Evolutionary conservation across 176 grass and related monocot genomes (phyloP), one percentile per base, ranked within the genome.

Genomic region (Triticum monococcum): DNA sequence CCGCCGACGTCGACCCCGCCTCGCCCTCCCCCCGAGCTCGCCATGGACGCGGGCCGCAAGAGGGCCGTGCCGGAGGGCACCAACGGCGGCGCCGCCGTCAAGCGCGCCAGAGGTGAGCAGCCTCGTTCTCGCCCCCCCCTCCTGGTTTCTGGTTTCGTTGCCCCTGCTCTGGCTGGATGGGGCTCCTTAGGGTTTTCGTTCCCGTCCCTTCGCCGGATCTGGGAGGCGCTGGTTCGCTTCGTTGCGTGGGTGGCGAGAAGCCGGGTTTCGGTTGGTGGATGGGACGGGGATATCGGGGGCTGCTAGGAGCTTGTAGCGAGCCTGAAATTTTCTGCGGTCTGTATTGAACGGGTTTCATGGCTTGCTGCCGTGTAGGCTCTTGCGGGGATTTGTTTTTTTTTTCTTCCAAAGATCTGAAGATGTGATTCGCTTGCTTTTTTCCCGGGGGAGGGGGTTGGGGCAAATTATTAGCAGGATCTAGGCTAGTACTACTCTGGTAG

Each of bases 31-130:
- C 26, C 35, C 64, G 22, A 79, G 12, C 88, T 59, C 46, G 22
- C 74, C 69, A 98, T 98, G 97, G 97, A 98, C 8, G 32, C 89
- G 7, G 82, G 26, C 16, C 86, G 90, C 79, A 99, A 96, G 94
- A 79, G 97, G 68, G 86, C 32, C 41, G 84, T 87, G 62, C 88
- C 86, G 10, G 90, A 82, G 69, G 85, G 86, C 32, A n/a, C 88
- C 18, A 94, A 90, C 80, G 92, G 94, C 32, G 86, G 68, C 16
- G 70, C 41, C 78, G 80, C 81, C 81, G 66, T 79, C 79, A 99
- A 99, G 87, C 89, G 94, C 66, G 63, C 85, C 17, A 99, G 68
- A 96, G 97, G 94, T 96, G 90, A 84, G 90, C 63, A 14, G 54
- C 54, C 54, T 7, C 72, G 35, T 50, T 23, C 0, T n/a, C 16